Evolutionary conservation across 257 asterid species (phyloP), one percentile per base, ranked within the genome.

Genomic region (Henckelia pumila): DNA sequence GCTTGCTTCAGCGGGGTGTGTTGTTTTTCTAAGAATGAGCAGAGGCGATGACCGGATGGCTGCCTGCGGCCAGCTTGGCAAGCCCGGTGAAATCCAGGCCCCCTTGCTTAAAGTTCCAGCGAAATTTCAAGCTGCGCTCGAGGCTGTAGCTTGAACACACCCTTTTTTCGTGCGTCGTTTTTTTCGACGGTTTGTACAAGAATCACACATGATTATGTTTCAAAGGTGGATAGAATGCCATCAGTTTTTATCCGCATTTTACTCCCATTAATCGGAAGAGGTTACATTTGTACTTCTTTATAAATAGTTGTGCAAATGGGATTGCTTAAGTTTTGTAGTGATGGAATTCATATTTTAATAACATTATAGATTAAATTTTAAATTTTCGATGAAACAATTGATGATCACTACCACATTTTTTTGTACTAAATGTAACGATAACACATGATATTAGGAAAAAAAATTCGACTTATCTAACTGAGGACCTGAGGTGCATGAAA

Each of bases 11-110:
- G 95, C 90, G 32, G 96, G 96, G 55, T 86, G 91, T 4, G 67
- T 86, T 20, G 96, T 90, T 22, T 75, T 93, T 60, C 73, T 85
- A 25, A 80, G 99, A 44, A 70, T 59, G 69, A 93, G 99, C 61
- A 76, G 96, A 86, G 99, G 97, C 1, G 97, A 93, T 4, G 99
- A 93, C 82, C 85, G 85, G 79, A 93, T 93, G 99, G 97, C 99
- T 13, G 99, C 99, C 62, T 93, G 99, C 23, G 99, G 99, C 63
- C 99, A 93, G 85, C 96, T 93, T 53, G 99, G 99, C 60, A 76
- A 82, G 79, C 97, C 90, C 0, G 95, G 95, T 29, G 96, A 93
- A 53, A 69, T 86, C 68, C 96, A 84, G 77, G 96, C 95, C 64
- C 97, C 99, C 2, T 17, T 84, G 84, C 84, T 93, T 26, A 83